Conservation (phyloP, 208 protist species). For the Zelonia costaricensis region DNA sequence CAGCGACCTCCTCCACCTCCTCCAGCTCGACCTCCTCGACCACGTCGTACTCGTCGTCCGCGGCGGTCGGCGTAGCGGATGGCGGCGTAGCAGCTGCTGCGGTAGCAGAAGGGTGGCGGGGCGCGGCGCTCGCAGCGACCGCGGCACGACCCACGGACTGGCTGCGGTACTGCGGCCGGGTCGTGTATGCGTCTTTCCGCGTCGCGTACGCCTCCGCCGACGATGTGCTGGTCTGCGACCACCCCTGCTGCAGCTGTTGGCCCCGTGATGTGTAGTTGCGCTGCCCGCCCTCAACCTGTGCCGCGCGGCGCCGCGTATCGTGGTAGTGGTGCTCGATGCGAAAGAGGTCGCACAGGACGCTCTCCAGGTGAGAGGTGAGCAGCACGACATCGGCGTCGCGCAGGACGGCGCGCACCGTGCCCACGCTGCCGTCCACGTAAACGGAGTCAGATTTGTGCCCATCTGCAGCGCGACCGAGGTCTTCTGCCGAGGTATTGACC, state of each 20-base stretch:
- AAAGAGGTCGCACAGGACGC: slow-evolving; percentile 75
- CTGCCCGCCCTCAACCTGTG: too few species aligned
- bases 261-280: too few species aligned
- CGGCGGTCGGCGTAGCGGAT: neutral
- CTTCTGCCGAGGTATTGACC: neutral
- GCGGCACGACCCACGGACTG: too few species aligned
- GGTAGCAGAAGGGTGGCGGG: too few species aligned
- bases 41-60: slow-evolving; percentile 19
- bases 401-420: slow-evolving; percentile 45
- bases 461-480: slow-evolving; percentile 11
- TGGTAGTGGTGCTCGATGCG: slow-evolving; percentile 68
- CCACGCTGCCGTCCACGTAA: slow-evolving; percentile 60
- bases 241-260: too few species aligned
- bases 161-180: too few species aligned
- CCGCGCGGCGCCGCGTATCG: slow-evolving; percentile 6
- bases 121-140: too few species aligned
- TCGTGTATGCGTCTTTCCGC: too few species aligned
- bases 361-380: slow-evolving; percentile 73
- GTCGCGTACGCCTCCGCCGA: too few species aligned
- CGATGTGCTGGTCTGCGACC: neutral
- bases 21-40: slow-evolving; percentile 23
- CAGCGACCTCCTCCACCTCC: slow-evolving; percentile 24
- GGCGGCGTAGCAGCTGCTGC: neutral
- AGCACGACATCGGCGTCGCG: slow-evolving; percentile 64
- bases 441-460: slow-evolving; percentile 28